Evolutionary conservation across 768 basidiomycete species (phyloP), one percentile per base, ranked within the genome.

Genomic region (Lyophyllum decastes): DNA sequence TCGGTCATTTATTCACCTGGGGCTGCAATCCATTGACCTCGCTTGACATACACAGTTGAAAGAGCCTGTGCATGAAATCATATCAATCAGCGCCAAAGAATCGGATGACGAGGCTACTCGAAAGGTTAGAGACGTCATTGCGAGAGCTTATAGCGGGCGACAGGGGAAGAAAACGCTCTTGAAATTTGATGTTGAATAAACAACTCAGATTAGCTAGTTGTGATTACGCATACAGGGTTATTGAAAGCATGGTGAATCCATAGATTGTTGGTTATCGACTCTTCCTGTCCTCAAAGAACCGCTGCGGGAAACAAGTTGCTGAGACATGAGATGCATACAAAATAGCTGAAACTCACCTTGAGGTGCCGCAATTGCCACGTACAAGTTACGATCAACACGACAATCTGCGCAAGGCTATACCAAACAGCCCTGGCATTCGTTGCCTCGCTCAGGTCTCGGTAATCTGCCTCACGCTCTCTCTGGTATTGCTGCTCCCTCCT

Each of bases 401-500:
- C 73, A 57, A 98, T 93, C 79, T 99, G 96, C 33, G 85, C 81
- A 25, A 98, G 47, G 66, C 88, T 94, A 73, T 97, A 98, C 93
- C 94, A 98, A 45, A 98, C 91, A 1, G 97, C 95, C 58, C 88
- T 78, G n/a, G 88, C 76, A 74, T 99, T 99, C 38, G 94, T 96
- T 16, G 74, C 72, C 73, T 99, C 97, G 64, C 92, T 95, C 61
- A 98, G 73, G 73, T 94, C 78, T 38, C 97, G 78, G 70, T 90
- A 99, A 64, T 92, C 89, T 11, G 91, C 80, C 74, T 99, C 97
- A 62, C 97, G 80, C 75, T 99, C 96, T 43, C 97, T 82, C 77
- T 98, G 96, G 70, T 98, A 99, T 73, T 95, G 92, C 75, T 99
- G 97, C 74, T 98, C 97, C 24, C 94, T 80, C 46, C 94, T 82